These are phyloP conservation scores for Myriosclerotinia curreyana DNA, from an alignment of 2,329 filamentous ascomycete genomes.

Conservation along the genomic window DNA sequence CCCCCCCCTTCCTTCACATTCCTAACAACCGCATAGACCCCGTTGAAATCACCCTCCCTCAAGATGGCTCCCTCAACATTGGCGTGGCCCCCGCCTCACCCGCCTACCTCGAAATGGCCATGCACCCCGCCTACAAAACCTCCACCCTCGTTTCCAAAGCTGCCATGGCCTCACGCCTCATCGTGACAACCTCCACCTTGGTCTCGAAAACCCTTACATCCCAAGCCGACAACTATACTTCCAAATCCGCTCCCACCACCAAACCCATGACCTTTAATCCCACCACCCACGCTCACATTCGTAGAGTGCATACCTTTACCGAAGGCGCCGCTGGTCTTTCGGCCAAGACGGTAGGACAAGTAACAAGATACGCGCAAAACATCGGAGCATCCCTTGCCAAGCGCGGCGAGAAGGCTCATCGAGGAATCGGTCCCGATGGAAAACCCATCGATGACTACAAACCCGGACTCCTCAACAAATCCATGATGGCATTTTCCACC, in stretches of 20 bases:
- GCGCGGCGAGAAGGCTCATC: slow-evolving; percentile 55
- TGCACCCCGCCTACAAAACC: slow-evolving; percentile 89
- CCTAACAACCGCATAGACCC: slow-evolving; percentile 54
- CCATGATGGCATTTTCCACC: slow-evolving; percentile 92
- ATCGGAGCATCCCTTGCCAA: slow-evolving; percentile 72
- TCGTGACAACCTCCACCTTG: slow-evolving; percentile 81
- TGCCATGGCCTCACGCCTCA: slow-evolving; percentile 81
- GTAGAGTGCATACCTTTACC: slow-evolving; percentile 87
- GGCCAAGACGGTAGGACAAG: slow-evolving; percentile 80
- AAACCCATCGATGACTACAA: slow-evolving; percentile 64
- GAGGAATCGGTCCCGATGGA: slow-evolving; percentile 68
- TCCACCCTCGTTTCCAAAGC: slow-evolving; percentile 85
- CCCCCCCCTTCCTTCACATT: slow-evolving; percentile 19
- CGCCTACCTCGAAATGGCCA: slow-evolving; percentile 71
- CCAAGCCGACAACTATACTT: slow-evolving; percentile 76
- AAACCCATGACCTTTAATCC: slow-evolving; percentile 88
- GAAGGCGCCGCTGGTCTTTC: slow-evolving; percentile 74
- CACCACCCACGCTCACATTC: slow-evolving; percentile 77
- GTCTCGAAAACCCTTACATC: slow-evolving; percentile 73
- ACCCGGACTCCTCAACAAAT: slow-evolving; percentile 91
- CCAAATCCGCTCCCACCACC: slow-evolving; percentile 70
- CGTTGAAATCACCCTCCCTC: slow-evolving; percentile 72
- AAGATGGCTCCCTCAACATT: slow-evolving; percentile 63
- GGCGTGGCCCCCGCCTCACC: slow-evolving; percentile 64
- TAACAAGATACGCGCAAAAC: slow-evolving; percentile 83